A percentile compares a stretch with the other conserved stretches of the same genome.
These are phyloP conservation scores for Pseudevernia furfuracea DNA, from an alignment of 495 filamentous ascomycete genomes.

Conservation along the genomic window DNA sequence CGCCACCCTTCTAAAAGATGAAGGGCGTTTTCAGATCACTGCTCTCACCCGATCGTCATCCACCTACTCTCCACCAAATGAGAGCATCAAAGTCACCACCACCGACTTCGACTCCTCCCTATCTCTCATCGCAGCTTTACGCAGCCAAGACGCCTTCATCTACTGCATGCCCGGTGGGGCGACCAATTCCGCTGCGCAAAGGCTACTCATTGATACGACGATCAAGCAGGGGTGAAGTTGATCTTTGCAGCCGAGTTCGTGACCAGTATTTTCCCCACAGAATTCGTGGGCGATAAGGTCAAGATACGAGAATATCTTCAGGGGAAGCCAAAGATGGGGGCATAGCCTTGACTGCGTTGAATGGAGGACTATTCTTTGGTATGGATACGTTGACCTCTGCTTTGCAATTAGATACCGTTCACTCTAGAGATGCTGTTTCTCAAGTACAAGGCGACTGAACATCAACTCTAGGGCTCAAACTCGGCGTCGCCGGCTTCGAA, in stretches of 20 bases:
- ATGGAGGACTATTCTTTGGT: not conserved
- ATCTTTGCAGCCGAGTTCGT: slow-evolving; percentile 27
- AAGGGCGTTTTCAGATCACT: not conserved
- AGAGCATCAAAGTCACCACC: not conserved
- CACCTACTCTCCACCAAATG: not conserved
- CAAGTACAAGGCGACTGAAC: not conserved
- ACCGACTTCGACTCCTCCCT: not conserved
- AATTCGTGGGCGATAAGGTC: slow-evolving; percentile 1
- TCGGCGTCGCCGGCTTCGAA: slow-evolving; percentile 1
- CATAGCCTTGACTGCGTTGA: not conserved
- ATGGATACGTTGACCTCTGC: not conserved
- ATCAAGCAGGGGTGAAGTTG: slow-evolving; percentile 26
- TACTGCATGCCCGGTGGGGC: not conserved
- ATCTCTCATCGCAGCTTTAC: not conserved
- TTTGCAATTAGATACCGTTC: too few relatives aligned
- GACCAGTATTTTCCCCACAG: slow-evolving; percentile 15
- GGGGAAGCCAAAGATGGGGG: not conserved
- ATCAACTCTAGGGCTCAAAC: not conserved
- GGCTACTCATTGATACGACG: slow-evolving; percentile 24
- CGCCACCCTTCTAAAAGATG: not conserved
- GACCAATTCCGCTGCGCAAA: not conserved
- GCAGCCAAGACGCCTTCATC: not conserved
- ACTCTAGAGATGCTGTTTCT: not conserved
- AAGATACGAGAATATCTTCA: not conserved
- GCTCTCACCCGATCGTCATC: not conserved